A percentile compares a stretch with the other conserved stretches of the same genome.
Evolutionary conservation across 305 asterid genomes (phyloP).

Genomic region (Andrographis paniculata): DNA sequence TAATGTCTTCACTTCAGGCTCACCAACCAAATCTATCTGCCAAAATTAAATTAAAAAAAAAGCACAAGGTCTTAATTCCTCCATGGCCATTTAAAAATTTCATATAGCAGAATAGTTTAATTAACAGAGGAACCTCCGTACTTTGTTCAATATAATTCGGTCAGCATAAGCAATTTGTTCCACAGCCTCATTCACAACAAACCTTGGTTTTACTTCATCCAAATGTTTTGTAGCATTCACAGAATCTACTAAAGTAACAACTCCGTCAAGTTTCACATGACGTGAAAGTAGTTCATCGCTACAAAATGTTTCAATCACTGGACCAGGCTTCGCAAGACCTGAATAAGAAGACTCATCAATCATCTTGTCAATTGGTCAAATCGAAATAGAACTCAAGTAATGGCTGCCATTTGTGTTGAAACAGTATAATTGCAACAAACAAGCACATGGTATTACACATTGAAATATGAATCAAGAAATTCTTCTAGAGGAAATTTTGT

Average conservation of each 20-base stretch:
- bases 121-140: constrained; percentile 18
- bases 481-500: too few species aligned
- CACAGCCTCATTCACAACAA: constrained; percentile 91
- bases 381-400: not conserved
- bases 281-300: constrained; percentile 75
- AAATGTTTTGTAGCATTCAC: constrained; percentile 69
- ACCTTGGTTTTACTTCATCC: constrained; percentile 85
- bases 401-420: constrained; percentile 7
- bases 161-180: constrained; percentile 98
- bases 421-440: not conserved
- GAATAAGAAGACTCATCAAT: constrained; percentile 17
- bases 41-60: constrained; percentile 23
- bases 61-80: too few species aligned
- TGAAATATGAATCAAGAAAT: too few species aligned
- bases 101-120: too few species aligned
- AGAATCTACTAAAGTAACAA: constrained; percentile 85
- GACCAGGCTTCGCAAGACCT: constrained; percentile 99
- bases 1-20: constrained; percentile 55
- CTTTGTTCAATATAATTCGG: constrained; percentile 88
- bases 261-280: constrained; percentile 92
- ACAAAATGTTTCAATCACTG: constrained; percentile 91
- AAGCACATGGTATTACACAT: too few species aligned
- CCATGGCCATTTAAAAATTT: too few species aligned
- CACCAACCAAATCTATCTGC: constrained; percentile 76
- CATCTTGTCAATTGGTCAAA: constrained; percentile 1